Evolutionary conservation across 257 asterid species (phyloP), one percentile per base, ranked within the genome.

Genomic region (Solanum commersonii): DNA sequence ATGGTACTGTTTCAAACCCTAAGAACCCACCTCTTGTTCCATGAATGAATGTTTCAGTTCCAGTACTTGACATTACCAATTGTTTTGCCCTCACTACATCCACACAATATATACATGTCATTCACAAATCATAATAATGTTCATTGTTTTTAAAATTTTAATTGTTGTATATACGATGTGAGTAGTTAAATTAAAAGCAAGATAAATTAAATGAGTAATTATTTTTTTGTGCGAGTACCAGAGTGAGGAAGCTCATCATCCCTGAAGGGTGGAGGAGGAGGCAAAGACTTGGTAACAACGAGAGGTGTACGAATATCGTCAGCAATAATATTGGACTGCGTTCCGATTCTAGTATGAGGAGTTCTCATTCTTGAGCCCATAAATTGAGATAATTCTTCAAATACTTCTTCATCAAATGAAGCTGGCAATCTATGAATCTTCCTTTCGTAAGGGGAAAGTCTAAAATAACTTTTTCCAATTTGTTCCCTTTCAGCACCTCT

Each of bases 361-460:
- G 78, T 86, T 40, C 94, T 90, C 88, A 91, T 91, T 84, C 92
- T 90, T 29, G 94, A 73, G 25, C 93, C 90, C 94, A 92, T 91
- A 79, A 91, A 92, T 76, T 88, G 94, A 40, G 93, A 89, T 6
- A 92, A 89, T 84, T 92, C 94, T 65, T 92, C 92, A 88, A 92
- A 92, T 6, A 92, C 94, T 18, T 92, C 92, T 86, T 92, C 94
- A 52, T 92, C 94, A 85, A 92, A 92, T 18, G 94, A 92, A 88
- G 94, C 93, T 15, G 94, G 94, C 87, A 92, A 88, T 34, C 94
- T 91, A 31, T 89, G 92, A 15, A 91, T 87, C 88, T 92, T 92
- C 83, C 94, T 89, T 40, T 92, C 94, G 42, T 91, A 92, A 2
- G 94, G 94, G 0, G 93, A 92, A 0, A 92, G 90, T 59, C 94